Percentiles rank a stretch among this genome's conserved stretches.
Evolutionary conservation across 345 rosid genomes (phyloP).

Genomic region (Rhodamnia rubescens): DNA sequence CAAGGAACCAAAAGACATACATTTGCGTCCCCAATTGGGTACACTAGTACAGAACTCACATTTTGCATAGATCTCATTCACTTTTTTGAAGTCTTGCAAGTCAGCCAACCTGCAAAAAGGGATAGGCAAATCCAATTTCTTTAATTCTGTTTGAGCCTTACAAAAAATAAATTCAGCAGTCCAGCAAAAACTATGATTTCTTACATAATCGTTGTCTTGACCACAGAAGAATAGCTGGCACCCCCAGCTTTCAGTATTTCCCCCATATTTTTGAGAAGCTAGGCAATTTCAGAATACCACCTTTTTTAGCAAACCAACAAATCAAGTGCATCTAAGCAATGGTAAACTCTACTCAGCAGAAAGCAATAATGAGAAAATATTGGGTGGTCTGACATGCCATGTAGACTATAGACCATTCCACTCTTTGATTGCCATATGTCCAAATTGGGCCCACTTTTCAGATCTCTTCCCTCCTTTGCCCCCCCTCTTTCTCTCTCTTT

Average conservation of each 20-base stretch:
- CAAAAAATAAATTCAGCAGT: neutral
- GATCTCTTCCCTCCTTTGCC: too few species aligned
- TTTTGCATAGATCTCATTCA: constrained; percentile 85
- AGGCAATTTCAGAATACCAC: neutral
- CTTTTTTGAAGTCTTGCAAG: constrained; percentile 88
- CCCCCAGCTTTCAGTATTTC: constrained; percentile 55
- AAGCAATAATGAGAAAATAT: neutral
- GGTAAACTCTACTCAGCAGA: neutral
- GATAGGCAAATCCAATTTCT: neutral
- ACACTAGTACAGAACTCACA: constrained; percentile 38
- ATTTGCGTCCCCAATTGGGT: neutral
- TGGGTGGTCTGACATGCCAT: too few species aligned
- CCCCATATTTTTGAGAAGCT: constrained; percentile 56
- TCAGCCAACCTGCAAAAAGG: constrained; percentile 65
- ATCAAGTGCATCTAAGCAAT: neutral
- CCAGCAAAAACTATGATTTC: neutral
- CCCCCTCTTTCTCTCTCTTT: too few species aligned
- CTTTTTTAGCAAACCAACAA: neutral
- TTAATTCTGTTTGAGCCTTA: neutral
- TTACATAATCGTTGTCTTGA: constrained; percentile 60
- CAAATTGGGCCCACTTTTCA: too few species aligned
- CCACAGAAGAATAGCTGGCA: constrained; percentile 38
- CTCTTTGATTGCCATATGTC: too few species aligned
- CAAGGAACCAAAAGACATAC: neutral
- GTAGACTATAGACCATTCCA: too few species aligned